Base-by-base conservation (phyloP, 2,329 filamentous ascomycete species). In the Didymella sp. region DNA sequence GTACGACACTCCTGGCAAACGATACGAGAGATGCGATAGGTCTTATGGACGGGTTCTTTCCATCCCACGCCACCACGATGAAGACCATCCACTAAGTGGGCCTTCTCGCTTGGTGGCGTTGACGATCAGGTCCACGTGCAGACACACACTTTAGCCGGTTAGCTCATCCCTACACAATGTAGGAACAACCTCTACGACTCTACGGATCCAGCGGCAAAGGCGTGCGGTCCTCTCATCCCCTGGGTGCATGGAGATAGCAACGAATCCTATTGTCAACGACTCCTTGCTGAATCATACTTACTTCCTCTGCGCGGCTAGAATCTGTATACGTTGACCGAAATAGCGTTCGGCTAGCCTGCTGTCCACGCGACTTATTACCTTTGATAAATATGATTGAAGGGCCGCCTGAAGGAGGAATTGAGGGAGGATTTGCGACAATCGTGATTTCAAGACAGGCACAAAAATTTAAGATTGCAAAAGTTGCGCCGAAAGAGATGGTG, bases 61-160 rank as follows among this genome's bases (percentile, higher is more conserved):
- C 33, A 28, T 54, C 25, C 52, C 57, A 45, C 38, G 49, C 58
- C 51, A 58, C 51, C 31, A 47, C 45, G 40, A 59, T 51, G 48
- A 57, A 45, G 50, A 56, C 45, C 40, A 13, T 52, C 22, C 41
- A 42, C 55, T 40, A 61, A 54, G 59, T 57, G 55, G 61, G 50
- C 38, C 44, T 30, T 21, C 46, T 63, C 56, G 58, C 60, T 65
- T 61, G 22, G 35, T 63, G 52, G 63, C 55, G 59, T 56, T 54
- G 61, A 63, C 49, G 59, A 59, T 65, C 54, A 59, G 40, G 53
- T 56, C 61, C 61, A 66, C 62, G 61, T 69, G 64, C 61, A 60
- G 43, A 48, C 51, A 45, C 48, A 42, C 54, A 61, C 37, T 62
- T 66, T 67, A 68, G 58, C 62, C 64, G 58, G 61, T 56, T 38